A percentile compares a stretch with the other conserved stretches of the same genome.
phyloP scores from a whole-genome alignment of 768 basidiomycete genomes.

The Rhodotorula kratochvilovae region DNA sequence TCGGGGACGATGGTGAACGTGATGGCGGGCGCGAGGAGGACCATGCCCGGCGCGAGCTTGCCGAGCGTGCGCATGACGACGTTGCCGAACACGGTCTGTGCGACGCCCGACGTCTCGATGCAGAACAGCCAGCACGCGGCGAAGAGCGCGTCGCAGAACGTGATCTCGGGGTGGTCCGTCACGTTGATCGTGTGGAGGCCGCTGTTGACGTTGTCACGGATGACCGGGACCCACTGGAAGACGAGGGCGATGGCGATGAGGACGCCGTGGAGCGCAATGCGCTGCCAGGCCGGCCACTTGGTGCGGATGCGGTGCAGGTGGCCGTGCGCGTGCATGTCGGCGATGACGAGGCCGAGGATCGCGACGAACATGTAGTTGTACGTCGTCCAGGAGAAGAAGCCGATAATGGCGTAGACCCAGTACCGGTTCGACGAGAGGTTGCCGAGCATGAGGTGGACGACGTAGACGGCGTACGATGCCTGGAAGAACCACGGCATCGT shows the following conservation, averaged over 20 bases:
- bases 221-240: constrained; percentile 42
- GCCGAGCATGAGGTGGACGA: constrained; percentile 45
- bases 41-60: constrained; percentile 43
- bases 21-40: constrained; percentile 44
- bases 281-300: constrained; percentile 41
- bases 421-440: constrained; percentile 44
- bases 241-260: constrained; percentile 42
- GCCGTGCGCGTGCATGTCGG: constrained; percentile 44
- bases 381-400: constrained; percentile 45
- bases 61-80: constrained; percentile 44
- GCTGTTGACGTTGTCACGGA: constrained; percentile 44
- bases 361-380: constrained; percentile 45
- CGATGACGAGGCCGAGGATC: constrained; percentile 43
- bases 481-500: constrained; percentile 46
- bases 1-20: constrained; percentile 44
- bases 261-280: constrained; percentile 40
- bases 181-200: constrained; percentile 43
- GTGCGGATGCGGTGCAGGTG: constrained; percentile 44
- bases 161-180: constrained; percentile 41
- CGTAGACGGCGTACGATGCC: constrained; percentile 42
- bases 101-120: constrained; percentile 43
- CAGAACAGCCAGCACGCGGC: constrained; percentile 41
- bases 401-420: constrained; percentile 44
- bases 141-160: constrained; percentile 44
- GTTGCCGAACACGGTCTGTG: constrained; percentile 44